Conservation (phyloP, 345 rosid genomes). For the Euphorbia pulcherrima region DNA sequence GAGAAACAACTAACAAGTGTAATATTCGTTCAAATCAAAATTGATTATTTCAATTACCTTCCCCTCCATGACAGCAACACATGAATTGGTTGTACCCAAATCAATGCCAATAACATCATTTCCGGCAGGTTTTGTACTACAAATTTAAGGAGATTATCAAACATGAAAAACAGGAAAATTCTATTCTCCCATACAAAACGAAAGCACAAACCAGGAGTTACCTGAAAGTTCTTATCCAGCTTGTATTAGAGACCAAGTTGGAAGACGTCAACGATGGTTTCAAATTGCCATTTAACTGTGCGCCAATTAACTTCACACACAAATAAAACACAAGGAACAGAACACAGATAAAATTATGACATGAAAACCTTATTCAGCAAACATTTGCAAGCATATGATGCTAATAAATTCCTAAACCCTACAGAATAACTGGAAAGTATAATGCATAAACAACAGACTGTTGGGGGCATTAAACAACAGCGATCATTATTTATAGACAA, state of each 20-base stretch:
- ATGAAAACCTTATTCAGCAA: neutral
- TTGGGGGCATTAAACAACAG: too few species aligned
- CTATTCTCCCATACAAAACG: neutral
- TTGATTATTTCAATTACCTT: conserved; percentile 41
- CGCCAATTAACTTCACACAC: neutral
- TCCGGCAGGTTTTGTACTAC: conserved; percentile 78
- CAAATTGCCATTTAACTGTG: conserved; percentile 51
- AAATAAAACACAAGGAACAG: neutral
- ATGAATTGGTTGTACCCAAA: conserved; percentile 94
- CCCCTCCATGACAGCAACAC: conserved; percentile 98
- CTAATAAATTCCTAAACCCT: neutral
- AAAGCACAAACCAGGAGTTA: conserved; percentile 18
- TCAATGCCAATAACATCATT: conserved; percentile 92
- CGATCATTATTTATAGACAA: too few species aligned
- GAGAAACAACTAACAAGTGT: neutral
- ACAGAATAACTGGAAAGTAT: too few species aligned
- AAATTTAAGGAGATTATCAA: neutral
- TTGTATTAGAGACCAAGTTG: conserved; percentile 39
- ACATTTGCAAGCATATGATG: neutral
- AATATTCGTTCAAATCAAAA: neutral
- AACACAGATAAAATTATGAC: neutral
- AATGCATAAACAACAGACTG: too few species aligned
- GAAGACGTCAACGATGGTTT: conserved; percentile 45
- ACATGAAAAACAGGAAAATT: neutral
- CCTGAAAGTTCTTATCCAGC: conserved; percentile 75